Percentiles rank a stretch among this genome's conserved stretches.
Conservation (phyloP, 106 monocot species). For the Dendrobium officinale region DNA sequence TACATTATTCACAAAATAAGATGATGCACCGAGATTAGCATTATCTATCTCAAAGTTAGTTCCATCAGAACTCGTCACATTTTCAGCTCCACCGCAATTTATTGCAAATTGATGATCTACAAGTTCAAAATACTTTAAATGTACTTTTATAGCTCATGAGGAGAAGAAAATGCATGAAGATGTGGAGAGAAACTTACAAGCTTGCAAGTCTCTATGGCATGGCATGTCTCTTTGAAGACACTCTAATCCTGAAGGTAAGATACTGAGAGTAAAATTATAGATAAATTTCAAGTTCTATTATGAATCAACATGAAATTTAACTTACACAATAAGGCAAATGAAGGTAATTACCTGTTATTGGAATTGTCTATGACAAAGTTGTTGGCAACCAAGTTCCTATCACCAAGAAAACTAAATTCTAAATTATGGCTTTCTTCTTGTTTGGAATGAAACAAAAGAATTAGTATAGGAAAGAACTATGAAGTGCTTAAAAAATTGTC, state of each 20-base stretch:
- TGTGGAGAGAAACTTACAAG: slow-evolving; percentile 33
- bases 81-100: slow-evolving; percentile 67
- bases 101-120: slow-evolving; percentile 69
- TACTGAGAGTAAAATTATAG: slow-evolving; percentile 22
- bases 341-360: slow-evolving; percentile 50
- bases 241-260: slow-evolving; percentile 49
- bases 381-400: slow-evolving; percentile 93
- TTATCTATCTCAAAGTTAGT: slow-evolving; percentile 51
- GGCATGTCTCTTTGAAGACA: slow-evolving; percentile 75
- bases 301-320: background rate
- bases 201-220: slow-evolving; percentile 46
- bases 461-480: background rate
- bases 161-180: background rate
- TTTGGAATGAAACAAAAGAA: background rate
- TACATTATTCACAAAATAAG: slow-evolving; percentile 53
- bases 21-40: slow-evolving; percentile 40
- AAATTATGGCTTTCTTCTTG: background rate
- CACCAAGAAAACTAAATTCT: background rate
- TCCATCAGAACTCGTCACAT: slow-evolving; percentile 36
- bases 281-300: background rate
- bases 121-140: background rate
- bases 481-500: no score
- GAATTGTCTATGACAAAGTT: slow-evolving; percentile 66
- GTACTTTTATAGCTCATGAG: background rate
- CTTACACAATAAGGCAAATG: background rate